Percentiles rank a stretch among this genome's conserved stretches.
These are phyloP conservation scores for Chenopodium suecicum DNA, from an alignment of 148 eudicot genomes.

Conservation along the genomic window DNA sequence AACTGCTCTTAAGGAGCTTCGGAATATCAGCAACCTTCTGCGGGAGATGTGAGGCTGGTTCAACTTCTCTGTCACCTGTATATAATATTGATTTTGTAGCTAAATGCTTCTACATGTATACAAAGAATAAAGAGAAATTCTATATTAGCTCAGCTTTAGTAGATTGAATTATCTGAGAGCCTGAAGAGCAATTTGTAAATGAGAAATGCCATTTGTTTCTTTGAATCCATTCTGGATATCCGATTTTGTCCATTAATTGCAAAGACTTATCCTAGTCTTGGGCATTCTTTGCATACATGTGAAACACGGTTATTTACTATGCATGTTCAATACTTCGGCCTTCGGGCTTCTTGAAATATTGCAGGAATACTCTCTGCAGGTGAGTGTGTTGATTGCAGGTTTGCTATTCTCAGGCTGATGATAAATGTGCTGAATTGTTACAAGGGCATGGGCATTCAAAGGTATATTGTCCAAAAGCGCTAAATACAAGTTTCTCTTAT, in stretches of 20 bases:
- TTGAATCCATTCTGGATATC: not conserved
- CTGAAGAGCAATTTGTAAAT: conserved; percentile 11
- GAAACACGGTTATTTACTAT: no score
- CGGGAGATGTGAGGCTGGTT: conserved; percentile 56
- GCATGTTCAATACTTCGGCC: no score
- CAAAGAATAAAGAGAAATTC: conserved; percentile 11
- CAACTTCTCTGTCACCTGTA: not conserved
- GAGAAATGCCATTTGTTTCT: not conserved
- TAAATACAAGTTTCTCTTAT: no score
- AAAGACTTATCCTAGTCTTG: not conserved
- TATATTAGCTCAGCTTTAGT: not conserved
- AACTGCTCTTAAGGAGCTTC: conserved; percentile 85
- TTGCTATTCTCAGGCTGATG: no score
- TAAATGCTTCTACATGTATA: conserved; percentile 3
- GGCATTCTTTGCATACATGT: not conserved
- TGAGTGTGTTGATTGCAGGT: no score
- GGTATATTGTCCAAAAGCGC: no score
- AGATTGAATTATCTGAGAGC: conserved; percentile 9
- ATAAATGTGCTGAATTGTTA: no score
- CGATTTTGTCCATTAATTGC: not conserved
- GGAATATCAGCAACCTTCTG: conserved; percentile 81
- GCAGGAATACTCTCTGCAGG: no score
- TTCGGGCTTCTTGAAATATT: no score
- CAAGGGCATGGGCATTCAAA: no score
- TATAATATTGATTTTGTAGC: conserved; percentile 27